phyloP scores from a whole-genome alignment of 2,329 filamentous ascomycete genomes.

The Microsporum audouinii region DNA sequence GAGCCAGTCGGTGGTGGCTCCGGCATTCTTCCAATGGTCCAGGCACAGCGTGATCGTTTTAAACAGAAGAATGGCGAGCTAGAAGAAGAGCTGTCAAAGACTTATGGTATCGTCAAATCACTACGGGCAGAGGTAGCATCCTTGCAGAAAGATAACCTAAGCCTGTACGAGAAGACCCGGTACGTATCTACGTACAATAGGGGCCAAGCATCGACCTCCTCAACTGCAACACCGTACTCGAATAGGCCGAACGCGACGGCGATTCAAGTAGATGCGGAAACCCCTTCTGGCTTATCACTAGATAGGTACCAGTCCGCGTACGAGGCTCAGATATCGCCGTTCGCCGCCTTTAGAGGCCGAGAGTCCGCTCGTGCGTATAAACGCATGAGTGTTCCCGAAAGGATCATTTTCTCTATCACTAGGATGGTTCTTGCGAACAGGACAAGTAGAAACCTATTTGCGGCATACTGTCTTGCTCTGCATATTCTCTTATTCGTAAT shows the following conservation, averaged over 20 bases:
- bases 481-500: conserved; percentile 80
- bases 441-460: conserved; percentile 86
- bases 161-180: conserved; percentile 91
- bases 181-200: conserved; percentile 92
- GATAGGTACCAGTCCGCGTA: conserved; percentile 87
- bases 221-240: conserved; percentile 50
- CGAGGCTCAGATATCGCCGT: conserved; percentile 89
- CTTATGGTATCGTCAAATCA: conserved; percentile 69
- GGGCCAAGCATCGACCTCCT: conserved; percentile 47
- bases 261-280: conserved; percentile 49
- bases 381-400: conserved; percentile 82
- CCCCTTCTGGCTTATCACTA: conserved; percentile 53
- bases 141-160: conserved; percentile 90
- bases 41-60: conserved; percentile 93
- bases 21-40: conserved; percentile 94
- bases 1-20: conserved; percentile 62
- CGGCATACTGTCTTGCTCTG: conserved; percentile 76
- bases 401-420: conserved; percentile 81
- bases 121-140: conserved; percentile 83
- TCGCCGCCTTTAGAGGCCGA: conserved; percentile 87
- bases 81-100: conserved; percentile 77
- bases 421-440: conserved; percentile 82
- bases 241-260: conserved; percentile 66
- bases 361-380: conserved; percentile 85
- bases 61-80: conserved; percentile 90